Base-by-base conservation (phyloP, 441 rosid species). In the Gossypium aridum region DNA sequence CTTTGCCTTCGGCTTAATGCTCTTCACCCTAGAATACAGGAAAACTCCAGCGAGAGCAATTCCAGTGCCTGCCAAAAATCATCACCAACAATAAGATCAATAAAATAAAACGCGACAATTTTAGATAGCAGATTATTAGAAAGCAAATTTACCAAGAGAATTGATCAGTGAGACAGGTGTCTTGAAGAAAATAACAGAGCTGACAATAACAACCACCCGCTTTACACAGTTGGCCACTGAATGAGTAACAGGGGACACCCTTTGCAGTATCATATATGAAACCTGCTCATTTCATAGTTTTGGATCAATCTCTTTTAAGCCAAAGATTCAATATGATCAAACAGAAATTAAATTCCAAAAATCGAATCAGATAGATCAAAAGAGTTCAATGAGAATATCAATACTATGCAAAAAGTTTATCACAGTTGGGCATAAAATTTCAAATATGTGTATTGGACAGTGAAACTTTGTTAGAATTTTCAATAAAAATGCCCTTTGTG, bases 181-280 rank as follows among this genome's bases (percentile, higher is more conserved):
- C 76, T 77, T 70, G 85, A 93, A 93, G 91, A 96, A 88, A 77
- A 96, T 4, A 47, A 93, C 98, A 17, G 99, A 93, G 96, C 99
- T 93, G 80, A 93, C 97, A 9, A 96, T 93, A 81, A 96, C 99
- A 75, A 91, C 99, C 54, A 96, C 99, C 69, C 98, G 89, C 94
- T 96, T 96, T 86, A 96, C 98, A n/a, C 99, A 96, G 77, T 96
- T 93, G 61, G 98, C 99, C 4, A 96, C 99, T 0, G 99, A 96
- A 83, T 96, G 99, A 31, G 97, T 92, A 67, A 96, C 99, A 8
- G 99, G 99, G 67, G 98, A 93, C 76, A 96, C 98, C 84, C 99
- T 92, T 79, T 91, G 89, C 80, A 96, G 70, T 74, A 96, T 93
- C 98, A 96, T 93, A 70, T 93, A 96, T 0, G 99, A 93, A 69